Percentiles rank a stretch among this genome's conserved stretches.
Evolutionary conservation across 2,329 filamentous ascomycete species (phyloP).

Genomic region (Ophiostoma sp.): DNA sequence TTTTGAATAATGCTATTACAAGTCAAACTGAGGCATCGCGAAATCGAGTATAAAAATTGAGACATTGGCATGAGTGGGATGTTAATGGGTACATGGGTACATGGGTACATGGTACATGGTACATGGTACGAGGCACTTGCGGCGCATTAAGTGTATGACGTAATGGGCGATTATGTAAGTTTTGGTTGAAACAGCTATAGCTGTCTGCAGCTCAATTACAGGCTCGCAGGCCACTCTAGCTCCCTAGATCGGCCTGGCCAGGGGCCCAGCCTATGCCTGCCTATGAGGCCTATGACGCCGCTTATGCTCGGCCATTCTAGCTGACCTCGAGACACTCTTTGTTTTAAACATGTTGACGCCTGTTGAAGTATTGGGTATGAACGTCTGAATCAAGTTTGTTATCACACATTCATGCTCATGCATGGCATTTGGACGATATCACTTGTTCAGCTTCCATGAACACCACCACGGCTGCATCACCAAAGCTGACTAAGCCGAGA

Average conservation of each 20-base stretch:
- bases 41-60: slow-evolving; percentile 7
- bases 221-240: not conserved
- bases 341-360: slow-evolving; percentile 2
- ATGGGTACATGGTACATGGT: not conserved
- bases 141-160: not conserved
- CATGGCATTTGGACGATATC: not conserved
- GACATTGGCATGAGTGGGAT: not conserved
- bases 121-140: not conserved
- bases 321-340: not conserved
- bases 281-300: not conserved
- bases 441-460: not conserved
- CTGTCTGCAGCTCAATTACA: not conserved
- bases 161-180: not conserved
- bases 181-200: not conserved
- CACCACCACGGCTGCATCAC: not conserved
- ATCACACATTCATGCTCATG: not conserved
- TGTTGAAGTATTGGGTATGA: not conserved
- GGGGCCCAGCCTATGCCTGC: no score
- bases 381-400: not conserved
- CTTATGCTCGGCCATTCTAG: not conserved
- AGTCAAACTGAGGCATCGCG: not conserved
- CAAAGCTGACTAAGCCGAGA: not conserved
- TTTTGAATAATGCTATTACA: not conserved
- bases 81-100: not conserved
- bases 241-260: no score